Evolutionary conservation across 306 rosid genomes (phyloP), one percentile per base, ranked within the genome.

Genomic region (Canavalia gladiata): DNA sequence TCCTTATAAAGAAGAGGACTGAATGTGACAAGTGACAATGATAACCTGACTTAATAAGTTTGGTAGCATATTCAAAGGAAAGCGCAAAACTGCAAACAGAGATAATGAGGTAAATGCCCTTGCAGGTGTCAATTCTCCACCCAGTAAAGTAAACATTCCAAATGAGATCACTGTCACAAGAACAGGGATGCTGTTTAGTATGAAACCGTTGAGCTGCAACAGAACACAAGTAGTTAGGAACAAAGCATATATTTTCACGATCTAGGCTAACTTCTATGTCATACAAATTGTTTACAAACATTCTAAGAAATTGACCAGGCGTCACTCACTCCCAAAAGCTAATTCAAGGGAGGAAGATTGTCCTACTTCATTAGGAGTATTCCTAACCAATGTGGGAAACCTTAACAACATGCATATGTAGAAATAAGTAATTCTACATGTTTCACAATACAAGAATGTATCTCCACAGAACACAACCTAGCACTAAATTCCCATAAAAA

Each of bases 21-120:
- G 5, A 52, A 54, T 6, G 47, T 18, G 18, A 68, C 57, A 55
- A 76, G 76, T 71, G 28, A 41, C 33, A 55, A 58, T 10, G 13
- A 72, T 75, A 80, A 94, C 98, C 98, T 94, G 97, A 88, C 92
- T 94, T 57, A 94, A 78, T 81, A 91, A 82, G 80, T 80, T 91
- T 69, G 97, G 97, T 42, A 92, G 92, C 92, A 87, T 91, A 86
- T 70, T 87, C 80, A 94, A 79, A 78, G 98, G 98, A 86, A 28
- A 79, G 42, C 95, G 91, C 82, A 94, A 76, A 76, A 94, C 86
- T 2, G 98, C 77, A 70, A 92, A 94, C 34, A 94, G 89, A 52
- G 98, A 91, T 39, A 92, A 89, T 37, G 98, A 92, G 64, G 98
- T 92, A 77, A 94, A 94, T 58, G 98, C 97, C 70, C 92, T 90